Evolutionary conservation across 257 asterid species (phyloP).

Genomic region (Prunella vulgaris): DNA sequence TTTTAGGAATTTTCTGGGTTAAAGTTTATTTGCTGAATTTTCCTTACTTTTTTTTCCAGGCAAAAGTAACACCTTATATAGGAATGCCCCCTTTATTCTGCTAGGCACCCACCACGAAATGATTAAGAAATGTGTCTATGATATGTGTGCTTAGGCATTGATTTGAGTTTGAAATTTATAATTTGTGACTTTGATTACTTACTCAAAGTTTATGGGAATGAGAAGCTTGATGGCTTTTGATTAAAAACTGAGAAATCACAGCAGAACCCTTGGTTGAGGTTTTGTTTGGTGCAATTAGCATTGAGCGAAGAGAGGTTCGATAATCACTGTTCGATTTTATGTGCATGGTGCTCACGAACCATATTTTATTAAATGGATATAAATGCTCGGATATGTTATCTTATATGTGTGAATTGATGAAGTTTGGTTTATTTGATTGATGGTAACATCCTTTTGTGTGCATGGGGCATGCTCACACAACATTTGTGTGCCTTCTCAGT

Average conservation of each 20-base stretch:
- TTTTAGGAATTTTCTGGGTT: conserved; percentile 12
- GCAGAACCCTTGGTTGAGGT: conserved; percentile 10
- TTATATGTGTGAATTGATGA: background rate
- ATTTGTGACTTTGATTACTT: background rate
- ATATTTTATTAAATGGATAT: background rate
- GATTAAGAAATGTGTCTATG: background rate
- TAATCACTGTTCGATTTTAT: background rate
- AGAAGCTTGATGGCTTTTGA: background rate
- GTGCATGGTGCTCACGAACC: too few relatives aligned
- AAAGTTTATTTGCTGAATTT: background rate
- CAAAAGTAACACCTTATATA: background rate
- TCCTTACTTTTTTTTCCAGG: background rate
- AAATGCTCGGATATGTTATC: background rate
- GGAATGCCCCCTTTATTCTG: background rate
- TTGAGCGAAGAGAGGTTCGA: background rate
- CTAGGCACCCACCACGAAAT: background rate
- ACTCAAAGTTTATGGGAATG: background rate
- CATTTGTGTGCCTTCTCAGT: background rate
- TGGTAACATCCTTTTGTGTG: background rate
- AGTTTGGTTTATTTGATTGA: background rate
- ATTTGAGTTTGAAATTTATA: background rate
- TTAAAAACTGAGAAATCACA: background rate
- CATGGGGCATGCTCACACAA: background rate
- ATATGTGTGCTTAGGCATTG: conserved; percentile 13
- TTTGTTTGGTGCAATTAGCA: background rate